Percentiles rank a stretch among this genome's conserved stretches.
Conservation (phyloP, 306 rosid species). For the Pterocarpus santalinus region DNA sequence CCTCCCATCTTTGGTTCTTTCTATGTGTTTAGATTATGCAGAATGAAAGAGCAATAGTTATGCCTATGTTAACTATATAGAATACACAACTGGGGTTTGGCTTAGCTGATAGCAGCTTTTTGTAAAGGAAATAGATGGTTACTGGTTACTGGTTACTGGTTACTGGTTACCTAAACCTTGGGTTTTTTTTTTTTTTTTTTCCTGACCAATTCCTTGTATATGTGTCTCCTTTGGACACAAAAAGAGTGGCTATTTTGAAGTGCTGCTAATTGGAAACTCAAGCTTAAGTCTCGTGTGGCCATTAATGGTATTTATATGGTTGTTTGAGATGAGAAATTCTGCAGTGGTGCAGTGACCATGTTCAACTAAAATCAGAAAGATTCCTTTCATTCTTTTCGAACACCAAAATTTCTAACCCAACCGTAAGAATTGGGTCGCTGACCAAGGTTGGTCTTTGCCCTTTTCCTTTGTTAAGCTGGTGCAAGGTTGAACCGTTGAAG, state of each 20-base stretch:
- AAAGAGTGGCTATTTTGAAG: constrained; percentile 19
- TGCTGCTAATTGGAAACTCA: constrained; percentile 34
- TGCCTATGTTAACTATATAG: neutral
- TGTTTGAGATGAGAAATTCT: constrained; percentile 27
- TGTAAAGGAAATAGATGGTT: constrained; percentile 15
- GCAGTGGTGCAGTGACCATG: constrained; percentile 17
- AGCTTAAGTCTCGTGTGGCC: constrained; percentile 11
- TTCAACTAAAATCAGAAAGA: neutral
- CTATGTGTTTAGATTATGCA: neutral
- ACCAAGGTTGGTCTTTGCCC: constrained; percentile 29
- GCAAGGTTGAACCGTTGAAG: constrained; percentile 36
- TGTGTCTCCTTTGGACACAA: constrained; percentile 20
- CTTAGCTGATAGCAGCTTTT: constrained; percentile 9
- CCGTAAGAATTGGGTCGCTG: constrained; percentile 52
- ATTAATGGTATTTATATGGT: constrained; percentile 29
- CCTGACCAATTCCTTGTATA: constrained; percentile 34
- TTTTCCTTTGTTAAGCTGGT: neutral
- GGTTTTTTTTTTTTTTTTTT: constrained; percentile 22
- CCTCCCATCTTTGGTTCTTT: constrained; percentile 67
- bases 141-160: constrained; percentile 45
- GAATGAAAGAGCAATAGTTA: constrained; percentile 14
- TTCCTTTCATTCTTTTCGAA: neutral
- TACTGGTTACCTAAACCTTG: constrained; percentile 33
- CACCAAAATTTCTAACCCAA: constrained; percentile 43
- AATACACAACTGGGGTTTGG: constrained; percentile 27